These are phyloP conservation scores for Penicillium coprophilum DNA, from an alignment of 495 filamentous ascomycete species.

Conservation along the genomic window DNA sequence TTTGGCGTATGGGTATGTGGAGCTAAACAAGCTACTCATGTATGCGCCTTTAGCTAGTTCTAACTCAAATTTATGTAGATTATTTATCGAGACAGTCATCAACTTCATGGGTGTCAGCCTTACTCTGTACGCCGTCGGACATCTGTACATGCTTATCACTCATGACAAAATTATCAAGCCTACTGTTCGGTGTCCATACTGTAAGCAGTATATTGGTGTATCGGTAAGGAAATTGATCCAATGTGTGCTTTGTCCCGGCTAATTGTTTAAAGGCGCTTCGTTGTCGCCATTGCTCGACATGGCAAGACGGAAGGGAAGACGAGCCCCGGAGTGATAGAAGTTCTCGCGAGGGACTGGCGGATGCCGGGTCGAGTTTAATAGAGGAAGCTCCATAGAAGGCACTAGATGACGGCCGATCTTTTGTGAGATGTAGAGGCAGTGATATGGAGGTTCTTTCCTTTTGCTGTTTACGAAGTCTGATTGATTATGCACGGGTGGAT, in stretches of 20 bases:
- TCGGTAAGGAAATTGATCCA: slow-evolving; percentile 48
- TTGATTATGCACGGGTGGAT: background rate
- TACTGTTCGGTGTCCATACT: slow-evolving; percentile 69
- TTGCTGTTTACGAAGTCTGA: background rate
- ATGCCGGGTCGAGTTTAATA: background rate
- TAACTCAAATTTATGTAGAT: slow-evolving; percentile 32
- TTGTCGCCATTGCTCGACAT: slow-evolving; percentile 72
- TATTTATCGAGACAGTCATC: slow-evolving; percentile 64
- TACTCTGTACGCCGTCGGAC: slow-evolving; percentile 64
- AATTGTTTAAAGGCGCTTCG: slow-evolving; percentile 49
- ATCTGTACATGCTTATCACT: slow-evolving; percentile 59
- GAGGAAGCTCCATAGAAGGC: background rate
- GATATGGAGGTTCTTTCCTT: background rate
- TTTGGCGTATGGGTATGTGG: slow-evolving; percentile 64
- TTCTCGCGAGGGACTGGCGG: background rate
- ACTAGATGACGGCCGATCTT: background rate
- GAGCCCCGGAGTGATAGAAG: background rate
- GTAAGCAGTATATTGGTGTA: slow-evolving; percentile 62
- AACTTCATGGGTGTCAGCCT: slow-evolving; percentile 67
- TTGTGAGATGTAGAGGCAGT: background rate
- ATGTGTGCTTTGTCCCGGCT: background rate
- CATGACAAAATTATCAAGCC: slow-evolving; percentile 70
- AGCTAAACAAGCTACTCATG: background rate
- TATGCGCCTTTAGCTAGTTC: no score
- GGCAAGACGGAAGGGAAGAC: slow-evolving; percentile 76